Evolutionary conservation across 768 basidiomycete species (phyloP), one percentile per base, ranked within the genome.

Genomic region (Suillus weaverae): DNA sequence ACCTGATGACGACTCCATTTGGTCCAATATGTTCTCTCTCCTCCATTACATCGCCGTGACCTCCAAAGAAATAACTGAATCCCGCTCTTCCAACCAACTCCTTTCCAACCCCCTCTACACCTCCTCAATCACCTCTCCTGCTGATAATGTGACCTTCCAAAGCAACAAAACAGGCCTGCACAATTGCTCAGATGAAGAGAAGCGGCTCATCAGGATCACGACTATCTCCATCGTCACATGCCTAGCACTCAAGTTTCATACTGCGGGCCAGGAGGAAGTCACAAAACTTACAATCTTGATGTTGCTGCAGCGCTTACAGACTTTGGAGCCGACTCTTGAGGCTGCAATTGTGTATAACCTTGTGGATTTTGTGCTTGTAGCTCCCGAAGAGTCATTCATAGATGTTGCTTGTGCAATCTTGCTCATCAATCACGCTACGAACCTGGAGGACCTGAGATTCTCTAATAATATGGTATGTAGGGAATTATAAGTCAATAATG

Each of bases 11-110:
- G 95, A 95, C 72, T 84, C 95, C 43, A 84, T 92, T 72, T 89
- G 95, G 86, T 98, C 96, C 4, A 94, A 95, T 69, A 91, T 98
- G 88, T 98, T 98, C 75, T 97, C 96, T 5, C 85, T 99, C 14
- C 83, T 99, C 65, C 98, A 99, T 73, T 91, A 92, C 74, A 90
- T 98, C 65, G 88, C 92, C 2, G 88, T 91, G 4, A 89, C 93
- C 3, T 90, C 88, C 80, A 92, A 91, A 72, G 91, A 92, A 55
- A 84, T 86, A 39, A 83, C 83, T 39, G 90, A 90, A 59, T 78
- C 72, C 56, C 79, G 84, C 4, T 77, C 69, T 41, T 81, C 77
- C 44, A 75, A 82, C 10, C 80, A 84, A 60, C 64, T 81, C 64
- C 72, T 79, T 60, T 78, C 78, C 46, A 78, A 81, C 63, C 79